Evolutionary conservation across 2,329 filamentous ascomycete species (phyloP).

Genomic region (Albophoma yamanashiensis): DNA sequence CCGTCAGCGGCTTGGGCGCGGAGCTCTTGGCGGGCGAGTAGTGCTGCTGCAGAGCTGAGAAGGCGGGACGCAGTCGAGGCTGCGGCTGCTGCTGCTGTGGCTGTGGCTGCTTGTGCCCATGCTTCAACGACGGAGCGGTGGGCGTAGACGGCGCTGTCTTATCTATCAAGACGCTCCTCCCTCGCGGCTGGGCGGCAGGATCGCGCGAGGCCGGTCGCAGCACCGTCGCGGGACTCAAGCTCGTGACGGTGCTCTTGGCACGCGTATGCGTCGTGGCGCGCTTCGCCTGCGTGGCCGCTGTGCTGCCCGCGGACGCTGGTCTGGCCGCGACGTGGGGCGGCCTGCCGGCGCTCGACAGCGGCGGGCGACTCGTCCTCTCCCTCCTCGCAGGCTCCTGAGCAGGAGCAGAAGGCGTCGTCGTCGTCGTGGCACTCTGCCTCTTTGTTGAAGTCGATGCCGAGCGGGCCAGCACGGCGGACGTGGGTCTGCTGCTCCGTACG

Average conservation of each 20-base stretch:
- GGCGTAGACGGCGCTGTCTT: constrained; percentile 7
- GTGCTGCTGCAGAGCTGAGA: constrained; percentile 55
- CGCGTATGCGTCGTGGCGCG: constrained; percentile 15
- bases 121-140: constrained; percentile 7
- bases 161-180: constrained; percentile 10
- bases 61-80: constrained; percentile 38
- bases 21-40: constrained; percentile 53
- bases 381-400: constrained; percentile 6
- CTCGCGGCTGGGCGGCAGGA: constrained; percentile 1
- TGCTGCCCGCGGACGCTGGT: constrained; percentile 19
- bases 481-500: constrained; percentile 4
- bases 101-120: constrained; percentile 7
- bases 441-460: constrained; percentile 11
- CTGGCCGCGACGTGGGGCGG: constrained; percentile 12
- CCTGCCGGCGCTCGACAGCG: constrained; percentile 21
- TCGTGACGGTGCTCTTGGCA: constrained; percentile 21
- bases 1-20: constrained; percentile 51
- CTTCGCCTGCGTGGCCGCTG: constrained; percentile 8
- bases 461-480: constrained; percentile 7
- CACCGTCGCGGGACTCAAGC: constrained; percentile 12
- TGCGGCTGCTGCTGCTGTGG: constrained; percentile 15
- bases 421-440: neutral
- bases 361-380: constrained; percentile 18
- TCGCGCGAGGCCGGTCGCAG: constrained; percentile 19
- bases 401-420: neutral